Evolutionary conservation across 805 yeast species (phyloP), one percentile per base, ranked within the genome.

Genomic region (Myxozyma lipomycoides): DNA sequence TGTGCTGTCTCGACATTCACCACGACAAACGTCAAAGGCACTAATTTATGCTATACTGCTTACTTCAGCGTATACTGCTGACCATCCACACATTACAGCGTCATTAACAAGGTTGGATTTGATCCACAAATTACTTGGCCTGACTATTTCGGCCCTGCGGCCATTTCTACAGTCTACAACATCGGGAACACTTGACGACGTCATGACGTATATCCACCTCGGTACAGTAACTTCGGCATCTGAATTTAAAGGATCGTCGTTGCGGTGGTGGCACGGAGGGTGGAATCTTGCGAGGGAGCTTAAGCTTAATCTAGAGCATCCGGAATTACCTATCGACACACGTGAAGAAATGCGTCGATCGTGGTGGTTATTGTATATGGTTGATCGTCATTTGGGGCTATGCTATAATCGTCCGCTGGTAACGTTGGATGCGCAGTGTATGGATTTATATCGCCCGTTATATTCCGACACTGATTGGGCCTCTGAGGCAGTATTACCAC

Each of bases 291-390:
- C 68, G 4, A 52, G 63, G 32, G 67, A 65, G 49, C 56, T 64
- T 43, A 62, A 65, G 38, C 55, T 65, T 7, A 65, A 65, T 49
- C 48, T 43, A 3, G 68, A 65, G 48, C 48, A 46, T 34, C 45
- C 55, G 3, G 54, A 51, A 18, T 45, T 55, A 17, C 51, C 54
- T 18, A 55, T 66, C 37, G 73, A 69, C 40, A 32, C 53, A 2
- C 62, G 65, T 22, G 76, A 72, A 45, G 76, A 72, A 46, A 62
- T 65, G 55, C 61, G 73, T 15, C 63, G 76, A 21, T 62, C 67
- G 1, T 72, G 74, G 74, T 71, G 75, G 74, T 63, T 68, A 3
- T 55, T 72, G 7, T 72, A 68, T 49, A 60, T 69, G 35, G 57
- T 72, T 18, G 76, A 72, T 56, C 61, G 73, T 26, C 66, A 71